These are phyloP conservation scores for Spathaspora jeffriesii DNA, from an alignment of 1,139 yeast genomes.

Conservation along the genomic window DNA sequence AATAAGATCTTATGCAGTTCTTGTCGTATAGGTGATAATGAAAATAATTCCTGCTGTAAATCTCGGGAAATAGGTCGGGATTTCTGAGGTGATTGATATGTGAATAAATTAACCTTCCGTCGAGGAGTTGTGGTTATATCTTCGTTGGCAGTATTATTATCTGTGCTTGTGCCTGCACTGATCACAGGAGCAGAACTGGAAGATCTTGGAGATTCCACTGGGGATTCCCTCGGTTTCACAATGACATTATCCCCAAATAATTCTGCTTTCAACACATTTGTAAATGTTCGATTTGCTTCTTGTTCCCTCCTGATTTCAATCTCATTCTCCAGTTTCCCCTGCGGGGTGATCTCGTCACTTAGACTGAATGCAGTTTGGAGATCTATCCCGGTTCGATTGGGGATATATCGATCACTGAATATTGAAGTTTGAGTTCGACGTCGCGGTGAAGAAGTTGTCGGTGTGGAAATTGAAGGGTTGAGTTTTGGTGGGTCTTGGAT, in stretches of 20 bases:
- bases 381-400: slow-evolving; percentile 82
- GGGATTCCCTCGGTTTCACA: slow-evolving; percentile 34
- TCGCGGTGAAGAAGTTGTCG: slow-evolving; percentile 44
- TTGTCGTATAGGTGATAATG: slow-evolving; percentile 85
- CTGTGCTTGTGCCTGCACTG: background rate
- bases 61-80: slow-evolving; percentile 61
- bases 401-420: slow-evolving; percentile 85
- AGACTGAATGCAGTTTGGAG: slow-evolving; percentile 85
- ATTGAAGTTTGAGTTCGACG: slow-evolving; percentile 43
- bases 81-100: slow-evolving; percentile 70
- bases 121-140: slow-evolving; percentile 38
- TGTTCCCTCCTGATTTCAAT: slow-evolving; percentile 68
- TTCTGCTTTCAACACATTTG: slow-evolving; percentile 85
- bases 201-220: no score
- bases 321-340: slow-evolving; percentile 51
- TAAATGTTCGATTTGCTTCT: slow-evolving; percentile 86
- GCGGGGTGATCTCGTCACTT: slow-evolving; percentile 35
- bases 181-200: no score
- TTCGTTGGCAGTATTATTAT: slow-evolving; percentile 8
- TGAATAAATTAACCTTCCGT: slow-evolving; percentile 60
- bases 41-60: slow-evolving; percentile 72
- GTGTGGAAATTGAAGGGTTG: slow-evolving; percentile 26
- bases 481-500: slow-evolving; percentile 33
- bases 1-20: slow-evolving; percentile 80
- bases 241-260: slow-evolving; percentile 88